Evolutionary conservation across 805 yeast genomes (phyloP), one percentile per base, ranked within the genome.

Genomic region (Suhomyces pyralidae): DNA sequence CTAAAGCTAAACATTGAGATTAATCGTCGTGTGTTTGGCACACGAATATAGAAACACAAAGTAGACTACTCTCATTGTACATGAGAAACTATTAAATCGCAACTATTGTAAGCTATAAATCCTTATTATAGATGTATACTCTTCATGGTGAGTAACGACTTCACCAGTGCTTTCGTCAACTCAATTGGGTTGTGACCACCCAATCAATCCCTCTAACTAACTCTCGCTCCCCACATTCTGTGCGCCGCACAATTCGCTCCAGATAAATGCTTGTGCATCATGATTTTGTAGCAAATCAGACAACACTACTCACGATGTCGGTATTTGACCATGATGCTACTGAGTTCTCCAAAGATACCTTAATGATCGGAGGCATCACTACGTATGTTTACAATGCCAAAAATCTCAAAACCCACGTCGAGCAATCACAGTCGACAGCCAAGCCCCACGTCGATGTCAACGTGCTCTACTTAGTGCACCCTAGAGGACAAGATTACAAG

Each of bases 381-480:
- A 73, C 72, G n/a, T 65, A 75, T 40, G 65, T 80, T 3, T 76
- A 76, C 65, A 81, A 81, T 45, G 57, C 70, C 24, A 71, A 63
- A 12, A 52, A 55, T 19, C 62, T 74, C 45, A 59, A 57, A 32
- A 57, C 61, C 3, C 69, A 69, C 54, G 55, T 73, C 25, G 56
- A 61, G 40, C 51, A 26, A 3, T 5, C 28, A 17, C 19, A 30
- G 40, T 17, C 28, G 25, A 30, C 55, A 10, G 63, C 66, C 14
- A 62, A 71, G 25, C 73, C 67, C 2, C 42, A 38, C n/a, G 42
- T 38, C 42, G 24, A 38, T 12, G 62, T 77, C 22, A 68, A 73
- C 49, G 79, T 80, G 14, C 60, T 75, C 38, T 77, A 78, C 58
- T 58, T 80, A 14, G 64, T 73, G 12, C 86, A 83, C 58, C 81